Conservation (phyloP, 345 rosid species). For the Melaleuca alternifolia region DNA sequence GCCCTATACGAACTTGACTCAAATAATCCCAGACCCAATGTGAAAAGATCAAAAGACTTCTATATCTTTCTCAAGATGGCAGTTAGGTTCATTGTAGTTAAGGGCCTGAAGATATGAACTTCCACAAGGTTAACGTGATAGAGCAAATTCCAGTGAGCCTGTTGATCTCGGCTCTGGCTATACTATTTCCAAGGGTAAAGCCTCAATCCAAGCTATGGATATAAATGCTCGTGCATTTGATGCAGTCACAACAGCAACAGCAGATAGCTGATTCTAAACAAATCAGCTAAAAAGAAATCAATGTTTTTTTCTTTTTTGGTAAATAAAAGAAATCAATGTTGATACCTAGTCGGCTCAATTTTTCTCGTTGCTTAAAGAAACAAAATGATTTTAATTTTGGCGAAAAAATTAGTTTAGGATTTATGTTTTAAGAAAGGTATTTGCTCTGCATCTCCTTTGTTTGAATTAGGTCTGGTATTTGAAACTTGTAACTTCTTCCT, state of each 20-base stretch:
- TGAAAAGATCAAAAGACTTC: background rate
- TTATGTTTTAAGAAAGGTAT: background rate
- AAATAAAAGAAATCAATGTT: background rate
- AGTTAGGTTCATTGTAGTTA: background rate
- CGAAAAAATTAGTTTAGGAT: background rate
- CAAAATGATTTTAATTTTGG: background rate
- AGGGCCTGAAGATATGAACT: background rate
- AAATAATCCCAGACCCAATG: background rate
- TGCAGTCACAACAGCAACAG: background rate
- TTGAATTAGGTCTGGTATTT: background rate
- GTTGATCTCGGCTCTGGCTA: background rate
- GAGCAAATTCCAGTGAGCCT: background rate
- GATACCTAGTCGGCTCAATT: background rate
- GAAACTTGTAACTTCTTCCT: background rate
- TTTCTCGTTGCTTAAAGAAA: background rate
- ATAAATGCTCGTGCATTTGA: background rate
- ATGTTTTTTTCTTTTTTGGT: no score
- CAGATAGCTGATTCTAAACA: background rate
- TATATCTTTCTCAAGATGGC: background rate
- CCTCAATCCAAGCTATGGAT: background rate
- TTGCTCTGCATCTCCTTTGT: background rate
- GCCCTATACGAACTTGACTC: background rate
- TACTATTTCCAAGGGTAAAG: background rate
- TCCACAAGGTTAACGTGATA: background rate
- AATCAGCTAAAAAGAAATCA: background rate